Conservation (phyloP, 495 filamentous ascomycete species). For the Hypoxylon trugodes region DNA sequence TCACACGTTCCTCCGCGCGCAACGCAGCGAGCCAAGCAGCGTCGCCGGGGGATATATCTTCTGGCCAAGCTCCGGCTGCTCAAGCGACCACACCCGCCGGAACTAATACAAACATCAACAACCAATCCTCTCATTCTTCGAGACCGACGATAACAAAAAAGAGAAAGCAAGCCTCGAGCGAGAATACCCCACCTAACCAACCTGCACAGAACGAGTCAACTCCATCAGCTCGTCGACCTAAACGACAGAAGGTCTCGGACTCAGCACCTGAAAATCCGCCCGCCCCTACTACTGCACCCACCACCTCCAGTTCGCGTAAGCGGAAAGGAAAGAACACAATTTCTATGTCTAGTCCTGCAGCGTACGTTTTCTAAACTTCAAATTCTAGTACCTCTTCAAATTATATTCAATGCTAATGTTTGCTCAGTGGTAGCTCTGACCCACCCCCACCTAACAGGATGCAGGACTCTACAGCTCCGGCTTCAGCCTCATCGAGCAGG, state of each 20-base stretch:
- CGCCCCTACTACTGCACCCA: conserved; percentile 47
- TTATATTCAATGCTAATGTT: conserved; percentile 26
- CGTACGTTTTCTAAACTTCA: conserved; percentile 23
- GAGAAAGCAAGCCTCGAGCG: conserved; percentile 47
- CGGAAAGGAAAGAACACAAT: conserved; percentile 68
- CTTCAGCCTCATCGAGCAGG: conserved; percentile 67
- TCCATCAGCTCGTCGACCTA: conserved; percentile 59
- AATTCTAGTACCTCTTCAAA: not conserved
- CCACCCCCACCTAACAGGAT: conserved; percentile 39
- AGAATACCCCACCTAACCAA: conserved; percentile 42
- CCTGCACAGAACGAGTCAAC: conserved; percentile 40
- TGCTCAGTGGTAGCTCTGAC: conserved; percentile 35
- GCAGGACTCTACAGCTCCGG: conserved; percentile 44
- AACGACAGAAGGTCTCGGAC: conserved; percentile 58
- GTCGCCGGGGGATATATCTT: conserved; percentile 53
- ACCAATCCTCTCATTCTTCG: conserved; percentile 50
- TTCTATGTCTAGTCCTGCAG: conserved; percentile 79
- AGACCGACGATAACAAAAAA: conserved; percentile 48
- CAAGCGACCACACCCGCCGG: conserved; percentile 54
- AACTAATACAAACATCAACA: conserved; percentile 39
- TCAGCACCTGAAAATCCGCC: conserved; percentile 30
- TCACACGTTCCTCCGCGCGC: conserved; percentile 81
- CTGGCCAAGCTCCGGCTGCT: conserved; percentile 43
- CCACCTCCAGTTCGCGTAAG: conserved; percentile 57
- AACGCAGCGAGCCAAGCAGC: conserved; percentile 70